A percentile compares a stretch with the other conserved stretches of the same genome.
These are phyloP conservation scores for Myrica gale DNA, from an alignment of 306 rosid species.

Conservation along the genomic window DNA sequence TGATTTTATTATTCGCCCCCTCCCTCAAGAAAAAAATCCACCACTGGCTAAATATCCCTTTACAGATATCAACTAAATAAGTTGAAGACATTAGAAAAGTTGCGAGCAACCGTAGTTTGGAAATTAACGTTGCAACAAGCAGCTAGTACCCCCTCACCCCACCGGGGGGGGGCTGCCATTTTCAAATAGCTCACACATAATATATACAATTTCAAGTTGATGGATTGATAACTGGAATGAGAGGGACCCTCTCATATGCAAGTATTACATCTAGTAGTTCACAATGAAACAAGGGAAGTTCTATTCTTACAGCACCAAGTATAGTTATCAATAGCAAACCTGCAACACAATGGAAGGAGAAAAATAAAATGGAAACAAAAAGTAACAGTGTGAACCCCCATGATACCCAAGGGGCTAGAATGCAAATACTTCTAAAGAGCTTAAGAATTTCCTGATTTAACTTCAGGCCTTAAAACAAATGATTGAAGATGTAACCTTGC, in stretches of 20 bases:
- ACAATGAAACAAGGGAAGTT: not conserved
- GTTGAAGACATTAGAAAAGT: too few species aligned
- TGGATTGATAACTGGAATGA: not conserved
- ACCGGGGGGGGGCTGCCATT: too few species aligned
- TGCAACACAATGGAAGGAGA: not conserved
- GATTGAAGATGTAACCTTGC: slow-evolving; percentile 74
- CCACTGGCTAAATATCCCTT: too few species aligned
- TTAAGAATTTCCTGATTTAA: slow-evolving; percentile 24
- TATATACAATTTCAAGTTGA: too few species aligned
- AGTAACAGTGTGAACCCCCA: slow-evolving; percentile 2
- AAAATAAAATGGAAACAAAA: not conserved
- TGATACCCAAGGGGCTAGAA: slow-evolving; percentile 10
- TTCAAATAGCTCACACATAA: too few species aligned
- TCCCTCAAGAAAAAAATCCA: too few species aligned
- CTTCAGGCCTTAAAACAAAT: slow-evolving; percentile 45
- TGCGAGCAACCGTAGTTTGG: too few species aligned
- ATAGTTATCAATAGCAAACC: slow-evolving; percentile 2
- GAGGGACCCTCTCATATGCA: not conserved
- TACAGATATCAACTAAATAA: too few species aligned
- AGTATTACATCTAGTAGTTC: not conserved
- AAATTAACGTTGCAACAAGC: too few species aligned
- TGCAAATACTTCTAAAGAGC: slow-evolving; percentile 15
- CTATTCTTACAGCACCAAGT: not conserved
- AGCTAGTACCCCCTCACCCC: too few species aligned
- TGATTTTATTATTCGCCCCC: too few species aligned